phyloP scores from a whole-genome alignment of 1,284 basidiomycete species.

The Fomitiporia mediterranea region DNA sequence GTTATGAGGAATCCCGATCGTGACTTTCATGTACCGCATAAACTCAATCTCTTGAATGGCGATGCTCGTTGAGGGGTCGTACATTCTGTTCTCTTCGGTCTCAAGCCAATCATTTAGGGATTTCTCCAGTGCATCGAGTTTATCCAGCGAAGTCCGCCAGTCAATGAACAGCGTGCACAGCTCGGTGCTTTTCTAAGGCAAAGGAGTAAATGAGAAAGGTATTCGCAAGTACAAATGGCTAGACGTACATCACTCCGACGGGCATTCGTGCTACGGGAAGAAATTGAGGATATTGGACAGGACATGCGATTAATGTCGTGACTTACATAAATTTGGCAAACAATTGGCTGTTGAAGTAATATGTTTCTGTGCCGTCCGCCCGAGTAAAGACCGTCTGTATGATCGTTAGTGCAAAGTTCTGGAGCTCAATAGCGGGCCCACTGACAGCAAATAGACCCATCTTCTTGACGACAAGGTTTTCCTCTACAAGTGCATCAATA shows the following conservation, averaged over 20 bases:
- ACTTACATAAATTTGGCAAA: conserved; percentile 69
- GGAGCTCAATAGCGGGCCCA: conserved; percentile 2
- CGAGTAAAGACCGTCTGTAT: conserved; percentile 58
- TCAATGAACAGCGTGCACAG: conserved; percentile 62
- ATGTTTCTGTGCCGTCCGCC: conserved; percentile 66
- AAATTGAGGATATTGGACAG: conserved; percentile 9
- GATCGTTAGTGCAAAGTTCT: background rate
- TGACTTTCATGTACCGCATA: conserved; percentile 60
- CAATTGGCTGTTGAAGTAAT: conserved; percentile 73
- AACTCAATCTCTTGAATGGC: conserved; percentile 56
- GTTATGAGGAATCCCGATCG: conserved; percentile 66
- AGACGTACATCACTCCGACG: conserved; percentile 57
- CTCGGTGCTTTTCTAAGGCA: conserved; percentile 58
- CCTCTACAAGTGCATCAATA: conserved; percentile 33
- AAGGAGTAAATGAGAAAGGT: conserved; percentile 8
- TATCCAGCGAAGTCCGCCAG: conserved; percentile 67
- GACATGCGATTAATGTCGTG: background rate
- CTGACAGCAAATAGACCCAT: conserved; percentile 68
- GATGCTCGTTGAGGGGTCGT: conserved; percentile 58
- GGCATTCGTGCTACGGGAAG: conserved; percentile 51
- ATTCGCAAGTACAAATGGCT: background rate
- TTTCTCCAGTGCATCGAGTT: conserved; percentile 61
- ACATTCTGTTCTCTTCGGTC: conserved; percentile 75
- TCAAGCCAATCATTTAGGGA: conserved; percentile 66
- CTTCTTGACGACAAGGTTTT: conserved; percentile 70